Evolutionary conservation across 306 rosid species (phyloP), one percentile per base, ranked within the genome.

Genomic region (Lathyrus oleraceus): DNA sequence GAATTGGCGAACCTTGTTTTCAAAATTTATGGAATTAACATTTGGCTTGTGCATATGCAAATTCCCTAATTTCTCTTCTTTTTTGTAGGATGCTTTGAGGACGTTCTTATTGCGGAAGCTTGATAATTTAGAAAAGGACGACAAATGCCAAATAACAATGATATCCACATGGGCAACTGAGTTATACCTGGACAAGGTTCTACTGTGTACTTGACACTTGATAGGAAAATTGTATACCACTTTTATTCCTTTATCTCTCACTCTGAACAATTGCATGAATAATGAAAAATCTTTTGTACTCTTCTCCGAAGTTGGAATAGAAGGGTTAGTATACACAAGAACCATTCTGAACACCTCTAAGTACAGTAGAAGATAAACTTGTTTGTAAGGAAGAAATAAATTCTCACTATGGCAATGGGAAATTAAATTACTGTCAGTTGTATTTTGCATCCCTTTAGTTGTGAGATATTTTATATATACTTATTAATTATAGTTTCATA

Each of bases 141-240:
- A 94, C 83, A 94, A 88, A 82, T 90, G 98, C 89, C 98, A 90
- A 75, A 87, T 94, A 87, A 94, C 98, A 72, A 94, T 94, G 98
- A 91, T 94, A 78, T 90, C 98, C 79, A 90, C 98, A 16, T 94
- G 97, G 97, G 65, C 96, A 74, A 88, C 97, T 80, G 98, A 94
- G 69, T 84, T 94, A 77, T 94, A 90, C 85, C 74, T 94, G 90
- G 98, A 94, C 77, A 90, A 94, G 97, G 98, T 93, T 81, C 67
- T 57, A 53, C 70, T 73, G 30, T 54, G 71, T 77, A 47, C 79
- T 17, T 72, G 42, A 14, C 71, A 38, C 54, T 78, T 83, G 75
- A 51, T 74, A 76, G 75, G 70, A 72, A 43, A 62, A 67, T 70
- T 44, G 48, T 56, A 74, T 44, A 52, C 53, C 20, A 62, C 47